These are phyloP conservation scores for Escovopsis sp. DNA, from an alignment of 2,329 filamentous ascomycete species.

Conservation along the genomic window DNA sequence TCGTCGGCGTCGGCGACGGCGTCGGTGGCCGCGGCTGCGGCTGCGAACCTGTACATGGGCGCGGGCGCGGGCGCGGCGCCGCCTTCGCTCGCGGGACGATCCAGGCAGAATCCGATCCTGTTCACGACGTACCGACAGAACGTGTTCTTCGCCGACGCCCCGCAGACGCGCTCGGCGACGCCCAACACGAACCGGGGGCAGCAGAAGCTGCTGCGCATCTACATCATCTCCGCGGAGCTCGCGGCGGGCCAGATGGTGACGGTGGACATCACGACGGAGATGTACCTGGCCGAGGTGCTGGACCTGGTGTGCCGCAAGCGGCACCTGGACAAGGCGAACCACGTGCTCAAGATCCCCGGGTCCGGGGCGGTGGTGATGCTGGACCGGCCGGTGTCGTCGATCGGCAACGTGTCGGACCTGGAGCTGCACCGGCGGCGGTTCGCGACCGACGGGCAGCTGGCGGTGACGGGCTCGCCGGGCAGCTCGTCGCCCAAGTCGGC, in stretches of 20 bases:
- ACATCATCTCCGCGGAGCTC: conserved; percentile 54
- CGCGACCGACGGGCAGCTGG: conserved; percentile 56
- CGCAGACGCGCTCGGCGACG: conserved; percentile 30
- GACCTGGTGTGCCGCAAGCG: conserved; percentile 65
- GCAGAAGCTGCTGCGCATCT: conserved; percentile 56
- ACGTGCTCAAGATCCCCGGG: conserved; percentile 62
- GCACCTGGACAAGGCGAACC: conserved; percentile 63
- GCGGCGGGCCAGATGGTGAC: conserved; percentile 60
- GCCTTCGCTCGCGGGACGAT: conserved; percentile 11
- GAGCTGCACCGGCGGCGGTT: conserved; percentile 65
- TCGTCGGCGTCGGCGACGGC: too few species aligned
- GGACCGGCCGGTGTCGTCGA: conserved; percentile 65
- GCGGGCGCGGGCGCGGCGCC: conserved; percentile 8
- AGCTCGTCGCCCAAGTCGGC: conserved; percentile 53
- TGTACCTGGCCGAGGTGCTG: conserved; percentile 68
- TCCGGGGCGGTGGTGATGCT: conserved; percentile 61
- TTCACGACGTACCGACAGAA: conserved; percentile 45
- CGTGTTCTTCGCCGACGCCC: conserved; percentile 39
- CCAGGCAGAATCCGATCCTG: conserved; percentile 43
- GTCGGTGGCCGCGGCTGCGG: too few species aligned
- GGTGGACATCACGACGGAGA: conserved; percentile 65
- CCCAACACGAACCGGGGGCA: conserved; percentile 40
- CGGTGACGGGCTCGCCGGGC: conserved; percentile 53
- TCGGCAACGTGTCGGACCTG: conserved; percentile 60
- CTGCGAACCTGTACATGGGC: too few species aligned